These are phyloP conservation scores for Clarireedia hainanense DNA, from an alignment of 2,329 filamentous ascomycete species.

Conservation along the genomic window DNA sequence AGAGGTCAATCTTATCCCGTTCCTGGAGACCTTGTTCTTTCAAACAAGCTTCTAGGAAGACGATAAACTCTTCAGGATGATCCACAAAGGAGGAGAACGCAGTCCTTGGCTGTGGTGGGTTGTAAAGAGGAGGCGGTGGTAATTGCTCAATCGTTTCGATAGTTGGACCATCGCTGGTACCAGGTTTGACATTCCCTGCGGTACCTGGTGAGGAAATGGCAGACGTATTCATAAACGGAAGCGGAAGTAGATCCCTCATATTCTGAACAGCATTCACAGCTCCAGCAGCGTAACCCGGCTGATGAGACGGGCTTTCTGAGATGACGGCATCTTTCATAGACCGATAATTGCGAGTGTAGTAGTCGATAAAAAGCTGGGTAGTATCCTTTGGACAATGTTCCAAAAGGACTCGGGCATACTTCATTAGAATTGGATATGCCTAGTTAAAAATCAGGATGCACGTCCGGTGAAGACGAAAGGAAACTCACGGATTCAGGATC, in stretches of 20 bases:
- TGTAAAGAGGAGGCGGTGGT: slow-evolving; percentile 48
- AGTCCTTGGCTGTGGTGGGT: slow-evolving; percentile 71
- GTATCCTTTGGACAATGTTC: slow-evolving; percentile 78
- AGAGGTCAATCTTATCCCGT: slow-evolving; percentile 74
- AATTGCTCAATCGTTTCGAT: slow-evolving; percentile 36
- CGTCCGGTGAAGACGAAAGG: neutral
- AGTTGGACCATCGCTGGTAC: slow-evolving; percentile 45
- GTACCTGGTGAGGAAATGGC: slow-evolving; percentile 46
- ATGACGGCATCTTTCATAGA: slow-evolving; percentile 55
- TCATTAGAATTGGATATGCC: slow-evolving; percentile 86
- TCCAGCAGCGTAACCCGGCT: slow-evolving; percentile 30
- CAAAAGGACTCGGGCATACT: slow-evolving; percentile 85
- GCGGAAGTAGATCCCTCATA: slow-evolving; percentile 70
- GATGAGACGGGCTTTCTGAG: slow-evolving; percentile 12
- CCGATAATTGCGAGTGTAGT: slow-evolving; percentile 80
- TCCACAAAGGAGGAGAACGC: slow-evolving; percentile 97
- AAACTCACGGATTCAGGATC: slow-evolving; percentile 64
- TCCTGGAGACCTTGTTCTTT: slow-evolving; percentile 62
- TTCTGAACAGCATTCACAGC: slow-evolving; percentile 78
- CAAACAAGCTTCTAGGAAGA: slow-evolving; percentile 84
- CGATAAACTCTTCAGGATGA: slow-evolving; percentile 83
- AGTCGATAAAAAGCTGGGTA: slow-evolving; percentile 85
- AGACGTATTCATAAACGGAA: slow-evolving; percentile 74
- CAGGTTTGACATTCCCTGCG: slow-evolving; percentile 41
- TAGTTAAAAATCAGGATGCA: slow-evolving; percentile 30